These are phyloP conservation scores for Diaporthe helianthi DNA, from an alignment of 2,329 filamentous ascomycete genomes.

Conservation along the genomic window DNA sequence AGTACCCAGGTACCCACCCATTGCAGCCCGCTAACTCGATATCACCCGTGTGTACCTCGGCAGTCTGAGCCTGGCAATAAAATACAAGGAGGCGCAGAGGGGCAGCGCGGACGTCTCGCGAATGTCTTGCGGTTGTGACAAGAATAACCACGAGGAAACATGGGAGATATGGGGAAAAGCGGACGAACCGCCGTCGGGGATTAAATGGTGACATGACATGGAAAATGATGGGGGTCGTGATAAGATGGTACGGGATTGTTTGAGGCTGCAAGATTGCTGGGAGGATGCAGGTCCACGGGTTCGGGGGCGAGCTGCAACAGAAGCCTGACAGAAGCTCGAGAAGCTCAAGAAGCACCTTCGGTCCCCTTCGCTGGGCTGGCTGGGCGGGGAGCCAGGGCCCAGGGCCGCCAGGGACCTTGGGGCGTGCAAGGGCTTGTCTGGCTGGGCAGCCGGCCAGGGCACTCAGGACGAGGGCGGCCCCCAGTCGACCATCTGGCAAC, in stretches of 20 bases:
- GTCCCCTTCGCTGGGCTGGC: constrained; percentile 10
- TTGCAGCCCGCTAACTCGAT: not conserved
- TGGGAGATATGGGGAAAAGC: constrained; percentile 16
- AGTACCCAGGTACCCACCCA: not conserved
- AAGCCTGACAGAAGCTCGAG: constrained; percentile 35
- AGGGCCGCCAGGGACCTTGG: not conserved
- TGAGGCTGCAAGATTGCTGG: constrained; percentile 1
- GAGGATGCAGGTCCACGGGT: constrained; percentile 28
- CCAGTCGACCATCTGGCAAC: not conserved
- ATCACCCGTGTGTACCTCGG: not conserved
- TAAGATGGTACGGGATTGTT: constrained; percentile 12
- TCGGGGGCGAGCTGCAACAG: constrained; percentile 33
- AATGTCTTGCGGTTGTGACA: not conserved
- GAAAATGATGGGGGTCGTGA: constrained; percentile 8
- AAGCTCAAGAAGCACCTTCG: constrained; percentile 13
- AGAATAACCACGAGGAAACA: constrained; percentile 11
- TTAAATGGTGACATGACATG: constrained; percentile 25
- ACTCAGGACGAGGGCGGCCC: constrained; percentile 3
- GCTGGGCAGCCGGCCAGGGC: constrained; percentile 8
- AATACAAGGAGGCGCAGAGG: constrained; percentile 20
- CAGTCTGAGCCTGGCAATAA: not conserved
- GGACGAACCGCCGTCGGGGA: constrained; percentile 13
- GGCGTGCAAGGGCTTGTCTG: not conserved
- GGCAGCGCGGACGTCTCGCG: constrained; percentile 21
- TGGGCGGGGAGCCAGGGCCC: constrained; percentile 12